Percentiles rank a stretch among this genome's conserved stretches.
These are phyloP conservation scores for Huiozyma naganishii DNA, from an alignment of 805 yeast genomes.

Conservation along the genomic window DNA sequence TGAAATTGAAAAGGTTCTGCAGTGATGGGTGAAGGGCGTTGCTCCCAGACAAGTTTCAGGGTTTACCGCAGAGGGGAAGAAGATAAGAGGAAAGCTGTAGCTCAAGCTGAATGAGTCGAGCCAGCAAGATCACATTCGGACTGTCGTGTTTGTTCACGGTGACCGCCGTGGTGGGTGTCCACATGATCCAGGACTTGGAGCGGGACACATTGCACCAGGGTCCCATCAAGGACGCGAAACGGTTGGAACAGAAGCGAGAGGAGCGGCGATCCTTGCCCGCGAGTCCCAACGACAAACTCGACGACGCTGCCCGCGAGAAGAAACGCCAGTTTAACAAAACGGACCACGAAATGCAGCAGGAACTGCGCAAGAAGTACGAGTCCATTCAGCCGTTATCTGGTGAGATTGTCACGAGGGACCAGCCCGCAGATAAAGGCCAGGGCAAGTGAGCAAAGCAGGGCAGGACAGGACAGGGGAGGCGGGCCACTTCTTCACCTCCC, in stretches of 20 bases:
- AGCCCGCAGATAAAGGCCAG: constrained; percentile 14
- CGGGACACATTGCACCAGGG: constrained; percentile 68
- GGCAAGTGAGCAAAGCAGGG: background rate
- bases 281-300: constrained; percentile 24
- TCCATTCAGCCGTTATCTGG: constrained; percentile 55
- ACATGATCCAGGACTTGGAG: constrained; percentile 57
- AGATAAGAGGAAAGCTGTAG: background rate
- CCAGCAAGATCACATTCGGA: constrained; percentile 67
- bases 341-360: constrained; percentile 58
- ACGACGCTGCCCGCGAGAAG: constrained; percentile 28
- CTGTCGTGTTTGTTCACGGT: constrained; percentile 44
- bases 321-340: constrained; percentile 43
- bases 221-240: constrained; percentile 70
- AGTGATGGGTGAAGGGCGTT: too few species aligned
- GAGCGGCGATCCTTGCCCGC: background rate
- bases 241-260: constrained; percentile 38
- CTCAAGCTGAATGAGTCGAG: constrained; percentile 52
- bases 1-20: too few species aligned
- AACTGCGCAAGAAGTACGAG: constrained; percentile 46
- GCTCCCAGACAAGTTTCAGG: too few species aligned
- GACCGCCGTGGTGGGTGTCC: constrained; percentile 57
- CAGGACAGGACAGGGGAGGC: too few species aligned
- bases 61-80: background rate
- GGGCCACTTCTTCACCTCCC: too few species aligned
- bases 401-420: constrained; percentile 33